phyloP scores from a whole-genome alignment of 352 stramenopile species.

The Hyaloperonospora brassicae region DNA sequence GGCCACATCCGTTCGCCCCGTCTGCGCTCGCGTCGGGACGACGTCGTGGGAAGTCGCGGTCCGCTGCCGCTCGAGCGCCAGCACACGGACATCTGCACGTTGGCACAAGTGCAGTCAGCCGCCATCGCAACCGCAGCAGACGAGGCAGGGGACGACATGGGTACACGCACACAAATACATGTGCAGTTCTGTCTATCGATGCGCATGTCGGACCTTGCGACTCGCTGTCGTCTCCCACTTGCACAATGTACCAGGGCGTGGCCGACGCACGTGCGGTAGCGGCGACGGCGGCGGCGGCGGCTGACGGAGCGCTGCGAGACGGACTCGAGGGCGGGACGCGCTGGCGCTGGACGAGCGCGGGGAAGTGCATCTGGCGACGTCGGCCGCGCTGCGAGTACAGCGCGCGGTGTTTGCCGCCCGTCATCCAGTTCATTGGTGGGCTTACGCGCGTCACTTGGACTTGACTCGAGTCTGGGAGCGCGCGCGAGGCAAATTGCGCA shows the following conservation, averaged over 20 bases:
- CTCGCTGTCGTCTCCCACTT: slow-evolving; percentile 34
- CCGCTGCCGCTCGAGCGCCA: slow-evolving; percentile 34
- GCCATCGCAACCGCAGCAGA: not conserved
- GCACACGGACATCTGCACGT: slow-evolving; percentile 41
- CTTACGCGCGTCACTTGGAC: slow-evolving; percentile 22
- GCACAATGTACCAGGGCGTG: slow-evolving; percentile 54
- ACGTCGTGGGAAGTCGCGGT: slow-evolving; percentile 14
- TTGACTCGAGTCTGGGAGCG: slow-evolving; percentile 17
- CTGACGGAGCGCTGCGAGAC: slow-evolving; percentile 13
- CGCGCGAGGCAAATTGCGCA: slow-evolving; percentile 17
- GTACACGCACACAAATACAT: not conserved
- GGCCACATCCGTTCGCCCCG: slow-evolving; percentile 8
- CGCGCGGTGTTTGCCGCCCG: slow-evolving; percentile 45
- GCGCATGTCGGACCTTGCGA: slow-evolving; percentile 31
- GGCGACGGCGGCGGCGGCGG: slow-evolving; percentile 4
- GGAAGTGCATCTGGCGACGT: slow-evolving; percentile 45
- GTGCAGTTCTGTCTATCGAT: too few species aligned
- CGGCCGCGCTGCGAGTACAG: slow-evolving; percentile 40
- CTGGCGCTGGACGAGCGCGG: slow-evolving; percentile 37
- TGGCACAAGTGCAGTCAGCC: slow-evolving; percentile 4
- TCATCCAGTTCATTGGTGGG: slow-evolving; percentile 65
- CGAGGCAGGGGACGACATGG: not conserved
- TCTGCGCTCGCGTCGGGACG: not conserved
- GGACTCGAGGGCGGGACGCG: slow-evolving; percentile 12
- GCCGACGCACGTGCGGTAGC: slow-evolving; percentile 5